These are phyloP conservation scores for Chlorella variabilis DNA, from an alignment of 163 green algal genomes.

Conservation along the genomic window DNA sequence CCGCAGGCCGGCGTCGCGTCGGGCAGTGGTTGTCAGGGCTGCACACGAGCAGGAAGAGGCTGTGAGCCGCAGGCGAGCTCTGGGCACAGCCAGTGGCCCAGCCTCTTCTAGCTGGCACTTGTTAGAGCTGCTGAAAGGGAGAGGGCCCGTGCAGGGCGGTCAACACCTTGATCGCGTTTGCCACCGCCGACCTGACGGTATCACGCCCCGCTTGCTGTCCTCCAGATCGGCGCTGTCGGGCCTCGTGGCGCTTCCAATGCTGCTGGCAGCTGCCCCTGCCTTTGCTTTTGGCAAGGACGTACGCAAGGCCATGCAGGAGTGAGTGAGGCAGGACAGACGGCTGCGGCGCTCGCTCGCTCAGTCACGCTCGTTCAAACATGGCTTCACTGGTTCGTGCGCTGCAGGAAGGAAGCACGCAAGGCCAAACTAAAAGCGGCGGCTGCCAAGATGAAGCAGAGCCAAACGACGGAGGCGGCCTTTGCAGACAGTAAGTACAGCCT, in stretches of 20 bases:
- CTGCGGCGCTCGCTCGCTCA: no score
- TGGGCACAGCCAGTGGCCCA: no score
- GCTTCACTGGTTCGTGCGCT: neutral
- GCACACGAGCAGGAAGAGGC: neutral
- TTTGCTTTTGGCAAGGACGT: slow-evolving; percentile 49
- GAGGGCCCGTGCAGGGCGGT: neutral
- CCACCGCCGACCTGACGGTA: no score
- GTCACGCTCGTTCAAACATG: no score
- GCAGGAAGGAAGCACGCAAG: slow-evolving; percentile 44
- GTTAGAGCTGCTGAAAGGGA: neutral
- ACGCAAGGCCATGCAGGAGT: slow-evolving; percentile 16
- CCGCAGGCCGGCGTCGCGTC: neutral
- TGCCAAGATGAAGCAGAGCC: slow-evolving; percentile 42
- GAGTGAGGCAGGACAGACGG: neutral
- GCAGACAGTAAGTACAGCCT: slow-evolving; percentile 39
- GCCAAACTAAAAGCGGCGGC: slow-evolving; percentile 35
- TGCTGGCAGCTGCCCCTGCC: slow-evolving; percentile 28
- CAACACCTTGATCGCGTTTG: no score
- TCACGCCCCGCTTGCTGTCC: no score
- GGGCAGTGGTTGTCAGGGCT: neutral
- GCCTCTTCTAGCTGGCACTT: no score
- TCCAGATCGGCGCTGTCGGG: slow-evolving; percentile 22
- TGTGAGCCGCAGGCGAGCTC: slow-evolving; percentile 14
- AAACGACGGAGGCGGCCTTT: slow-evolving; percentile 44
- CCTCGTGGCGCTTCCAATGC: slow-evolving; percentile 27